phyloP scores from a whole-genome alignment of 1,284 basidiomycete genomes.

The Cryptococcus sp. region DNA sequence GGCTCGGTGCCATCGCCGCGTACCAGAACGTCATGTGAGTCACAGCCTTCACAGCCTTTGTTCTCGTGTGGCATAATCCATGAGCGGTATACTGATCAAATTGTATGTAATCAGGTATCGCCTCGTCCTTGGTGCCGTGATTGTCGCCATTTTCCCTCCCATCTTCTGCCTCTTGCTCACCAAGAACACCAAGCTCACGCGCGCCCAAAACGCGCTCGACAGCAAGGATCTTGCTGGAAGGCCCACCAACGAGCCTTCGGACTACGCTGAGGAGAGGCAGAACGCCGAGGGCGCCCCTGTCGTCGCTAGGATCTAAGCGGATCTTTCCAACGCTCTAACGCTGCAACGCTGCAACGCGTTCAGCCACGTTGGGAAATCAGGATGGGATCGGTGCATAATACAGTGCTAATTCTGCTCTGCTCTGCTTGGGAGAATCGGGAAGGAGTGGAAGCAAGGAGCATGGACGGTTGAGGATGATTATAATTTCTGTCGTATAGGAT shows the following conservation, averaged over 20 bases:
- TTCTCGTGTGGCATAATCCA: not conserved
- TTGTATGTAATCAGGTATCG: conserved; percentile 24
- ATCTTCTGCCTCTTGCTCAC: conserved; percentile 50
- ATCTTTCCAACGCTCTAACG: too few species aligned
- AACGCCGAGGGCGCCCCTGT: too few species aligned
- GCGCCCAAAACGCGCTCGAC: conserved; percentile 57
- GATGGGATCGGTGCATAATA: too few species aligned
- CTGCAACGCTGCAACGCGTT: too few species aligned
- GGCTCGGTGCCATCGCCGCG: conserved; percentile 61
- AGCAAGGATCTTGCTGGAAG: conserved; percentile 40
- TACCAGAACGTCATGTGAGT: conserved; percentile 51
- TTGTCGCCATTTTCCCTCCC: conserved; percentile 51
- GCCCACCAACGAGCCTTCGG: conserved; percentile 22
- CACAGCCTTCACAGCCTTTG: too few species aligned
- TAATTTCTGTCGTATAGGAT: too few species aligned
- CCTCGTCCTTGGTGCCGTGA: conserved; percentile 43
- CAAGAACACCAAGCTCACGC: conserved; percentile 52
- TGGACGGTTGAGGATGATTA: too few species aligned
- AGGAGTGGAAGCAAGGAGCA: too few species aligned
- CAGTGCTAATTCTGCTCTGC: too few species aligned
- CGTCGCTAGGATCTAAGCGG: too few species aligned
- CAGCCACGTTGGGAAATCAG: too few species aligned
- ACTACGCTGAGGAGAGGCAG: not conserved
- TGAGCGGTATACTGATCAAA: not conserved
- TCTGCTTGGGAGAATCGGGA: too few species aligned